phyloP scores from a whole-genome alignment of 2,329 filamentous ascomycete species.

The Dactylella cylindrospora region DNA sequence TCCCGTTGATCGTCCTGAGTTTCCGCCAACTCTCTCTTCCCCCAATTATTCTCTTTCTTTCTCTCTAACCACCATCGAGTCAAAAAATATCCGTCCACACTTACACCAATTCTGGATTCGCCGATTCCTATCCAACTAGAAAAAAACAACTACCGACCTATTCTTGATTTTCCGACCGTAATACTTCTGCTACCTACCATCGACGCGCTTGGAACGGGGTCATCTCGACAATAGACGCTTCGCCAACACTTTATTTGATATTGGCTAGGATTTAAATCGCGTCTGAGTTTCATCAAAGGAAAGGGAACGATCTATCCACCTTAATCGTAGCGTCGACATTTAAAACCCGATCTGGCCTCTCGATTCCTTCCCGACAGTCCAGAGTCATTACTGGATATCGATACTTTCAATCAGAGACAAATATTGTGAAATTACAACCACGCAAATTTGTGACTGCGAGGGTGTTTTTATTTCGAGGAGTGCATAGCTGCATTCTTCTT shows the following conservation, averaged over 20 bases:
- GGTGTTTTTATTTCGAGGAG: conserved; percentile 4
- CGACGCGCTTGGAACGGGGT: too few species aligned
- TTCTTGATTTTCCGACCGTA: conserved; percentile 24
- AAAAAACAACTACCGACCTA: neutral
- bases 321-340: too few species aligned
- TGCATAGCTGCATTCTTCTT: conserved; percentile 23
- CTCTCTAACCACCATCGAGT: neutral
- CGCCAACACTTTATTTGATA: too few species aligned
- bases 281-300: too few species aligned
- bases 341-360: too few species aligned
- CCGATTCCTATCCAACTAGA: neutral
- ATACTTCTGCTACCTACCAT: conserved; percentile 18
- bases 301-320: too few species aligned
- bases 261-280: too few species aligned
- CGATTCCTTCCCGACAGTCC: neutral
- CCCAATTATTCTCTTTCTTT: neutral
- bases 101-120: neutral
- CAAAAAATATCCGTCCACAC: neutral
- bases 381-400: neutral
- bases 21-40: neutral
- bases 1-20: neutral
- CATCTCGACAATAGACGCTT: too few species aligned
- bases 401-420: too few species aligned
- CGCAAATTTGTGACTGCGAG: conserved; percentile 1
- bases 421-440: conserved; percentile 11